Evolutionary conservation across 2,329 filamentous ascomycete species (phyloP), one percentile per base, ranked within the genome.

Genomic region (Venturia aucupariae): DNA sequence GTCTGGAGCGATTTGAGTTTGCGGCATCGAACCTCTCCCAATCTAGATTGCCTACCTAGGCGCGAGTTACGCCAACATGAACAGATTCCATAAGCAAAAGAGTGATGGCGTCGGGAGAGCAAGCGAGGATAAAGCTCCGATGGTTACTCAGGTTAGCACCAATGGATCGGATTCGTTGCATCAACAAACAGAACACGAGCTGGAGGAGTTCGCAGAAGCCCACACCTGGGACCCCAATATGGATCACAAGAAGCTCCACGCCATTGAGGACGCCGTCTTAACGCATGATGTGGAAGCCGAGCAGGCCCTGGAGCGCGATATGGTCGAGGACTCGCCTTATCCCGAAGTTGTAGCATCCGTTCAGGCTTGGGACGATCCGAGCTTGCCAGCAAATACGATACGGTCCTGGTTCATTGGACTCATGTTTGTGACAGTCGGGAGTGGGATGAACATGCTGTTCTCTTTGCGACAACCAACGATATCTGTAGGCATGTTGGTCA

Each of bases 381-480:
- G 39, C 4, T 22, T 67, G 1, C 61, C 65, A 3, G 64, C 61
- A 27, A 67, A 67, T 46, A 67, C 66, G 4, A 51, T 67, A 24
- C 59, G 66, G 8, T 64, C 66, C 35, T 63, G 60, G 60, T 32
- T 63, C 35, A 38, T 63, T 17, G 60, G 60, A n/a, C 51, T 65
- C 42, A 57, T 59, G 27, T 65, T 65, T 57, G 64, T 65, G 15
- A 65, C 63, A 17, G 35, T 64, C 15, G 64, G 62, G 13, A 76
- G 74, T 32, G 78, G 75, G 3, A 66, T 74, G 77, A 88, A 88
- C 72, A 86, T 85, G 6, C 76, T 88, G 60, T 86, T 86, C 71
- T 88, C 81, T 2, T 78, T 87, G 65, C 80, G 84, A 24, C 78
- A 80, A 61, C 85, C 85, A 0, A 82, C 83, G n/a, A 87, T 88